Conservation (phyloP, 1,284 basidiomycete genomes). For the Cryptococcus hybrid region DNA sequence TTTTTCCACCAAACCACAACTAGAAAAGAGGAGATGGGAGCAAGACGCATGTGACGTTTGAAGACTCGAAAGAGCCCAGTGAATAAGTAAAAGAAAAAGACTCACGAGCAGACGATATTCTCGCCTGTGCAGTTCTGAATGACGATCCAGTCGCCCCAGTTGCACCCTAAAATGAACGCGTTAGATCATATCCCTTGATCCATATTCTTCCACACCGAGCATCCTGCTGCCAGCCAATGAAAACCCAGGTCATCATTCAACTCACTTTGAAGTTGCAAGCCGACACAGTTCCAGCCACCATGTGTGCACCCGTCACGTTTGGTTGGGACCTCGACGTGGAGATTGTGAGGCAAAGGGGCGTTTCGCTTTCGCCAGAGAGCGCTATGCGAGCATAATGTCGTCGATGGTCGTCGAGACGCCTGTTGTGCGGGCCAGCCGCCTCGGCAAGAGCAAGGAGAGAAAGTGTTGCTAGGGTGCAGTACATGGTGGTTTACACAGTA, state of each 20-base stretch:
- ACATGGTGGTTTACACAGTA: not conserved
- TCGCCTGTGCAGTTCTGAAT: conserved; percentile 33
- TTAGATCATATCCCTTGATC: not conserved
- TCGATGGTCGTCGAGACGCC: conserved; percentile 2
- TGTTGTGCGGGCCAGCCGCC: conserved; percentile 14
- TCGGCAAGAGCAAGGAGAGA: conserved; percentile 2
- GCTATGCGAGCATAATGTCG: conserved; percentile 16
- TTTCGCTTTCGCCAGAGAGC: not conserved
- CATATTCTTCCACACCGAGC: not conserved
- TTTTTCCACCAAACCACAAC: no score
- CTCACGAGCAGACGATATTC: conserved; percentile 39
- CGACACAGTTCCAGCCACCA: conserved; percentile 30
- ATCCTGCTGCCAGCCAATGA: not conserved
- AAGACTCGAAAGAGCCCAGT: no score
- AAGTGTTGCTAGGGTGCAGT: not conserved
- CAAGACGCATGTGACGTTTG: no score
- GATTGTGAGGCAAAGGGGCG: not conserved
- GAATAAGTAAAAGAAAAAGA: not conserved
- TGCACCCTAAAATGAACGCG: not conserved
- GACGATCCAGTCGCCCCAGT: not conserved
- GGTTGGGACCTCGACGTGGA: not conserved
- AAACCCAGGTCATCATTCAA: no score
- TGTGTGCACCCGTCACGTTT: conserved; percentile 15
- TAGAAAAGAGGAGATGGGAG: no score
- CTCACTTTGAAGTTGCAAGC: conserved; percentile 28